Base-by-base conservation (phyloP, 2,329 filamentous ascomycete species). In the Orbilia brochopaga region DNA sequence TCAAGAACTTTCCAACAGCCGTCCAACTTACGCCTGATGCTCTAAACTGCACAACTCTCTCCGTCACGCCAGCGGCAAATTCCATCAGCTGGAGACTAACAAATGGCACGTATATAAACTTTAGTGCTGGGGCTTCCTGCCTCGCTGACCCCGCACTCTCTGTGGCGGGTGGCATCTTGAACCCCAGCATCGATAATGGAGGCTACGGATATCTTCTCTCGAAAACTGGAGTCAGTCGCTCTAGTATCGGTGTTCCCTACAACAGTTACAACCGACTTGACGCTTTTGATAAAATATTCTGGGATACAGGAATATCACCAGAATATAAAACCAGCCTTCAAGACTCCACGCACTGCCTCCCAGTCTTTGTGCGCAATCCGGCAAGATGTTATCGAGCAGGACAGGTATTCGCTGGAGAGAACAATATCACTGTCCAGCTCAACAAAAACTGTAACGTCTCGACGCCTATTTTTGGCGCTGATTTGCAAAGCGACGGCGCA, bases 271-370 rank as follows among this genome's bases (percentile, higher is more conserved):
- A 72, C 11, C 60, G 67, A 13, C 67, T 56, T 5, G 58, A 54
- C n/a, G 55, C 55, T n/a, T 65, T 72, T 23, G 67, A 72, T 32
- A 64, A 61, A 15, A 40, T 72, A 5, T 72, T 72, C 19, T 72
- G 67, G 67, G 40, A 56, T 21, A 60, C 50, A 4, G 67, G 60
- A 17, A 57, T 23, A 15, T 50, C 51, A 11, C 55, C 59, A 23
- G 55, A 72, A 8, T 55, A 65, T n/a, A 48, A 60, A 42, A 65
- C 44, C 17, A 57, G 32, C 15, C 48, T 72, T 6, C 50, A 57
- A 48, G 67, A 72, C 11, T 72, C 67, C 7, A 65, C 60, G 7
- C 67, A 72, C 19, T 72, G 67, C 32, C 52, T 72, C 5, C 67
- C 67, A 4, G 67, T 72, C 17, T 72, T 72, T 17, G 64, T 54